Percentiles rank a stretch among this genome's conserved stretches.
These are phyloP conservation scores for Primulina huaijiensis DNA, from an alignment of 257 asterid genomes.

Conservation along the genomic window DNA sequence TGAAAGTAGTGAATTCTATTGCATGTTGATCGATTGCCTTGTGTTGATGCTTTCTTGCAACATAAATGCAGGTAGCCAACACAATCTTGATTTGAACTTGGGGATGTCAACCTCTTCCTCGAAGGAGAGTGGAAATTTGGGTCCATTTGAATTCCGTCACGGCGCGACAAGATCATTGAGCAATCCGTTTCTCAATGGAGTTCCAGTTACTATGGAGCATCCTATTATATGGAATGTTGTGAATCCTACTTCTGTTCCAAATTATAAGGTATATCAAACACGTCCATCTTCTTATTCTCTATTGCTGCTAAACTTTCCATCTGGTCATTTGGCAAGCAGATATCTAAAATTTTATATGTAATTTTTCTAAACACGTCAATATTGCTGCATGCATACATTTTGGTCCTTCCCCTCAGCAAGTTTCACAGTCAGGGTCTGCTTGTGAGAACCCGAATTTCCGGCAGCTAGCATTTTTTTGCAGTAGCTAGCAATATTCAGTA, in stretches of 20 bases:
- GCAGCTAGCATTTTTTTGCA: too few species aligned
- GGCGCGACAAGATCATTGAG: conserved; percentile 25
- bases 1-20: not conserved
- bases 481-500: too few species aligned
- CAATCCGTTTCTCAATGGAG: not conserved
- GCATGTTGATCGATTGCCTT: not conserved
- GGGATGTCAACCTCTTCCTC: conserved; percentile 54
- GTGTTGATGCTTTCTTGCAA: conserved; percentile 1
- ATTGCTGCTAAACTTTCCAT: not conserved
- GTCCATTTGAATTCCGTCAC: conserved; percentile 40
- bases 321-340: too few species aligned
- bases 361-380: too few species aligned
- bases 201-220: not conserved
- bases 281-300: not conserved
- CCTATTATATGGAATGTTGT: not conserved
- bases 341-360: too few species aligned
- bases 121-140: conserved; percentile 40
- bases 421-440: not conserved
- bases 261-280: not conserved
- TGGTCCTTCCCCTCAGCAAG: not conserved
- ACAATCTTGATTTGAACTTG: conserved; percentile 66
- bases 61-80: conserved; percentile 35
- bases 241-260: not conserved
- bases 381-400: not conserved
- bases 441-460: too few species aligned